Evolutionary conservation across 1,284 basidiomycete species (phyloP), one percentile per base, ranked within the genome.

Genomic region (Apiotrichum mycotoxinovorans): DNA sequence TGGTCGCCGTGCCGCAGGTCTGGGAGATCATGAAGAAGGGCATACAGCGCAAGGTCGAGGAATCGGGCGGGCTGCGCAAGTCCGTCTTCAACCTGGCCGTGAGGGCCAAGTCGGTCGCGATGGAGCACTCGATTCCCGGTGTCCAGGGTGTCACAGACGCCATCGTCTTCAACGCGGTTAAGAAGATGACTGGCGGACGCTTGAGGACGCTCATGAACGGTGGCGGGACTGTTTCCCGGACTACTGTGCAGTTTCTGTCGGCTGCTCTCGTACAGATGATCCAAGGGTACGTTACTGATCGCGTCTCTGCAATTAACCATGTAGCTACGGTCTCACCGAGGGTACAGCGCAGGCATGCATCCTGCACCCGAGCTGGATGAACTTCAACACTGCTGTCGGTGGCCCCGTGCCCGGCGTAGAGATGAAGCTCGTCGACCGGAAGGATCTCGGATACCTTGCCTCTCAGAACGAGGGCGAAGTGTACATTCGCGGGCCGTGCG

Each of bases 11-110:
- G 1, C 94, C 94, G 5, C 91, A 92, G 7, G 87, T 93, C 2
- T 92, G 88, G 88, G 90, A 92, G 76, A 85, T 83, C 51, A 96
- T 93, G 66, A 86, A 93, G 59, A 98, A 98, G 79, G 93, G 92
- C 34, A 95, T 98, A 71, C 67, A 91, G 18, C 72, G 62, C 66
- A 93, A 93, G 78, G 84, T 91, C 56, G 84, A 89, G 58, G 68
- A 81, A 2, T 80, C 85, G 2, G 87, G 90, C 15, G 62, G 79
- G 1, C 18, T 92, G 64, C 89, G 84, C 80, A 87, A 87, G 79
- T 81, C 73, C 45, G 61, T 77, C 46, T 78, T 78, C 73, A 76
- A 74, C 64, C 66, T 68, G 44, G 76, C 76, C 1, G 63, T 76
- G 58, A 68, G 64, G 54, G 64, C 72, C 56, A 77, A 77, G 60